These are phyloP conservation scores for Strobilomyces confusus DNA, from an alignment of 768 basidiomycete species.

Conservation along the genomic window DNA sequence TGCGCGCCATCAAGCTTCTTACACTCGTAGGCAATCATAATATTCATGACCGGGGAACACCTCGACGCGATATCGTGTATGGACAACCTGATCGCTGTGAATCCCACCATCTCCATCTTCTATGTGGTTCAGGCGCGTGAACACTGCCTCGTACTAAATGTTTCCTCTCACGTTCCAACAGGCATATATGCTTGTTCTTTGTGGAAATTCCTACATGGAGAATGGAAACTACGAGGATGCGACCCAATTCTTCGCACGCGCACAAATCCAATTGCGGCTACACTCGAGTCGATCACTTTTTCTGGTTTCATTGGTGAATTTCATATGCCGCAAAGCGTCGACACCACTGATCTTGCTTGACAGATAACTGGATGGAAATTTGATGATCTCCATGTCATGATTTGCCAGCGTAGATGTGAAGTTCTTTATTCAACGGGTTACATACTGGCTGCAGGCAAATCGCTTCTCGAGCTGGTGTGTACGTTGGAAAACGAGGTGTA, in stretches of 20 bases:
- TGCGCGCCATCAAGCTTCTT: neutral
- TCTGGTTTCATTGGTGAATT: constrained; percentile 6
- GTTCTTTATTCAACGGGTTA: neutral
- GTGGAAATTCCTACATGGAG: neutral
- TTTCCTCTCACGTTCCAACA: neutral
- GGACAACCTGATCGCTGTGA: too few relatives aligned
- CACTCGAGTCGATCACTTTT: neutral
- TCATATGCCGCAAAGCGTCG: too few relatives aligned
- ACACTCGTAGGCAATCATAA: neutral
- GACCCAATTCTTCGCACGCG: neutral
- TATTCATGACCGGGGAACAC: too few relatives aligned
- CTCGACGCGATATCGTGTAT: too few relatives aligned
- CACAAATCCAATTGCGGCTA: neutral
- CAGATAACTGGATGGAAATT: neutral
- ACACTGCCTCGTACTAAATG: neutral
- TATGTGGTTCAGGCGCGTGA: neutral
- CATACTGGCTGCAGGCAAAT: neutral
- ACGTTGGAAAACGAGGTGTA: neutral
- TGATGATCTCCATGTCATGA: too few relatives aligned
- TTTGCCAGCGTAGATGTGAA: neutral
- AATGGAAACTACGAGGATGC: neutral
- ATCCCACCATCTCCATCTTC: too few relatives aligned
- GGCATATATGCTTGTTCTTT: neutral
- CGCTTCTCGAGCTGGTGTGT: neutral
- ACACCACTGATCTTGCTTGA: neutral